Evolutionary conservation across 1,139 yeast species (phyloP).

Genomic region (Lodderomyces metapsilosis): DNA sequence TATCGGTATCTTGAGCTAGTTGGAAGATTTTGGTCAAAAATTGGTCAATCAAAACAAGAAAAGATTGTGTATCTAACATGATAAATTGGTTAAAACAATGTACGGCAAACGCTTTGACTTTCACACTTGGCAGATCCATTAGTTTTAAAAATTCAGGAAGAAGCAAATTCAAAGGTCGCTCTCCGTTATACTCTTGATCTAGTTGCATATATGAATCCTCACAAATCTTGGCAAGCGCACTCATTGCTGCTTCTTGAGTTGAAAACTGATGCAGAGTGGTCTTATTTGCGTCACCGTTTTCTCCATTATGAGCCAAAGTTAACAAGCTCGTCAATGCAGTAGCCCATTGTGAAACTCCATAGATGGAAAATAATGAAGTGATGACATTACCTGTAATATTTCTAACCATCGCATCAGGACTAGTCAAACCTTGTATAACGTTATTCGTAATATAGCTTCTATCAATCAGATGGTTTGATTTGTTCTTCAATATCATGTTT

Average conservation of each 20-base stretch:
- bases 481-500: constrained; percentile 53
- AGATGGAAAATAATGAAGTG: constrained; percentile 73
- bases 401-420: constrained; percentile 60
- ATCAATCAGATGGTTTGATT: constrained; percentile 21
- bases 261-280: constrained; percentile 9
- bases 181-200: constrained; percentile 63
- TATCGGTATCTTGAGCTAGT: constrained; percentile 51
- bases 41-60: constrained; percentile 63
- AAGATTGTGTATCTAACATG: constrained; percentile 63
- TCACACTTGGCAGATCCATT: constrained; percentile 36
- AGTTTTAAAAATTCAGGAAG: constrained; percentile 63
- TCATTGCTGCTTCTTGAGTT: constrained; percentile 66
- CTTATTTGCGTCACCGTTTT: constrained; percentile 15
- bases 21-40: constrained; percentile 63
- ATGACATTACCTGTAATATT: constrained; percentile 90
- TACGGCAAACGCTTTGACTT: constrained; percentile 62
- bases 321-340: constrained; percentile 66
- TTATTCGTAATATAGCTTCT: constrained; percentile 59
- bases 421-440: constrained; percentile 67
- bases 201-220: constrained; percentile 70
- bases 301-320: constrained; percentile 43
- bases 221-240: constrained; percentile 82
- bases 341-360: constrained; percentile 76
- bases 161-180: constrained; percentile 65
- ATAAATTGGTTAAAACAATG: constrained; percentile 78